Conservation (phyloP, 495 filamentous ascomycete species). For the Aspergillus haitiensis region DNA sequence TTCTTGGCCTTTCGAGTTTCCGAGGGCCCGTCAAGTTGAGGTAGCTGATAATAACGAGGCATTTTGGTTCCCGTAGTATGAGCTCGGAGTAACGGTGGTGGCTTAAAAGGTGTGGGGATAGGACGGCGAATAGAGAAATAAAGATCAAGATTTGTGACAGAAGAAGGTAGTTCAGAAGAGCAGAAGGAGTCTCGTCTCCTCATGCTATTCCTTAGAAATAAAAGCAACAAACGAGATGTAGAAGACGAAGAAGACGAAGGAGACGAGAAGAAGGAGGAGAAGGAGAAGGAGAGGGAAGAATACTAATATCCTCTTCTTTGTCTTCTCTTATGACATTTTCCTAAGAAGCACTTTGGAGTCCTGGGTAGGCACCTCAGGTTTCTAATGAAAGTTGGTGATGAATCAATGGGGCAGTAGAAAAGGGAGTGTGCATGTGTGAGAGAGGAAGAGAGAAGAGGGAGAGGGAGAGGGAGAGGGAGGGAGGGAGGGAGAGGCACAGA, state of each 20-base stretch:
- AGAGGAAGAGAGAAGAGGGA: constrained; percentile 22
- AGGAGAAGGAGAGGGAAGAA: not conserved
- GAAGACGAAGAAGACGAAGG: not conserved
- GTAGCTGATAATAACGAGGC: not conserved
- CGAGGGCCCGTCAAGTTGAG: constrained; percentile 6
- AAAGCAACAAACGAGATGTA: not conserved
- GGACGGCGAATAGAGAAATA: constrained; percentile 17
- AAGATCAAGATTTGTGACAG: constrained; percentile 14
- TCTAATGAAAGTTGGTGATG: not conserved
- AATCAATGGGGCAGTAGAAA: not conserved
- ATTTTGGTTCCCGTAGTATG: not conserved
- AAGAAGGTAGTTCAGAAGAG: constrained; percentile 17
- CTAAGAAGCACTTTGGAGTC: too few relatives aligned
- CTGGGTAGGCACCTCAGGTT: not conserved
- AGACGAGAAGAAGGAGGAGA: not conserved
- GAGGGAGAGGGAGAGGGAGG: not conserved
- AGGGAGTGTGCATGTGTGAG: not conserved
- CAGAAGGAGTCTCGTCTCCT: constrained; percentile 19
- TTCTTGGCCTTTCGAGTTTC: constrained; percentile 19
- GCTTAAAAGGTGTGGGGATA: not conserved
- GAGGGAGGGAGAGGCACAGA: constrained; percentile 23
- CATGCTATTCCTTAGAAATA: constrained; percentile 9
- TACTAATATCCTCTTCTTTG: too few relatives aligned
- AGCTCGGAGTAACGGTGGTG: not conserved
- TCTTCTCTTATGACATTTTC: too few relatives aligned